Percentiles rank a stretch among this genome's conserved stretches.
These are phyloP conservation scores for Brettanomyces anomalus DNA, from an alignment of 805 yeast species.

Conservation along the genomic window DNA sequence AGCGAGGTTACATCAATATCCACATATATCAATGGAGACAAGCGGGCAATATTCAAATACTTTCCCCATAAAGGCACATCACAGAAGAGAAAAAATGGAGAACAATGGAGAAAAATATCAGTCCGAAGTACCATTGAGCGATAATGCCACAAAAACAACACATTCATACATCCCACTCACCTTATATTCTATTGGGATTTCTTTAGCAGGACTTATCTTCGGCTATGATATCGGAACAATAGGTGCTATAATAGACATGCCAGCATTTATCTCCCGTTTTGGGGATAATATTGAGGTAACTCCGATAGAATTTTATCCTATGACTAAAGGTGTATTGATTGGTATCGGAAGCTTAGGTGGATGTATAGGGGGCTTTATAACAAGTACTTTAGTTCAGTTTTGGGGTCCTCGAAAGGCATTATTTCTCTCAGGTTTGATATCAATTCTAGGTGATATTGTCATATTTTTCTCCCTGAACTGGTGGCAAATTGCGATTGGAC, in stretches of 20 bases:
- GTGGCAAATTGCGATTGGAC: constrained; percentile 19
- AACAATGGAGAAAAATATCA: too few relatives aligned
- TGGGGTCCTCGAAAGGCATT: constrained; percentile 20
- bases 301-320: constrained; percentile 10
- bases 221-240: constrained; percentile 30
- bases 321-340: constrained; percentile 23
- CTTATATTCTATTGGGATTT: constrained; percentile 17
- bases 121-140: too few relatives aligned
- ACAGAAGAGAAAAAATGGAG: too few relatives aligned
- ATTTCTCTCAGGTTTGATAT: constrained; percentile 14
- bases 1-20: too few relatives aligned
- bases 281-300: constrained; percentile 13
- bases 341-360: constrained; percentile 25
- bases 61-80: too few relatives aligned
- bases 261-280: constrained; percentile 16
- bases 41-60: too few relatives aligned
- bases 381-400: constrained; percentile 15
- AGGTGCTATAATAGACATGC: constrained; percentile 26
- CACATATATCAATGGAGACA: too few relatives aligned
- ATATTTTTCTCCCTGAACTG: constrained; percentile 13
- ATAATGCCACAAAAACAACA: too few relatives aligned
- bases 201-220: constrained; percentile 26
- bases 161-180: constrained; percentile 16
- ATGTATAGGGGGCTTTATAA: constrained; percentile 23
- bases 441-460: constrained; percentile 14